A percentile compares a stretch with the other conserved stretches of the same genome.
Evolutionary conservation across 306 rosid species (phyloP).

Genomic region (Crotalaria pallida): DNA sequence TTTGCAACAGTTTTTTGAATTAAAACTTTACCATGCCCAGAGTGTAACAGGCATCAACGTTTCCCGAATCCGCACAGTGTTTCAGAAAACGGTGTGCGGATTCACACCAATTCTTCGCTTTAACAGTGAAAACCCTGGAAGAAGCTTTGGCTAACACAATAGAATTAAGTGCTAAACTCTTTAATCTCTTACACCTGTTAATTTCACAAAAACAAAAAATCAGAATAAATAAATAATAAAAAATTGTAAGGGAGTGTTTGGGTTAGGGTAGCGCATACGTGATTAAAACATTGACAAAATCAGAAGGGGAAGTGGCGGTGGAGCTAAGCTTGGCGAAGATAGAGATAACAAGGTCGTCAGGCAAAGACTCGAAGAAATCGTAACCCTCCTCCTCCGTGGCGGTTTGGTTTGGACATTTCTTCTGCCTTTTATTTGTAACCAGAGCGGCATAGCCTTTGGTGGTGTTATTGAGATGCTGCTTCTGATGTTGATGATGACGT

Average conservation of each 20-base stretch:
- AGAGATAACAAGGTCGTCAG: slow-evolving; percentile 71
- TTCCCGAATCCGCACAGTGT: slow-evolving; percentile 81
- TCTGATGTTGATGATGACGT: neutral
- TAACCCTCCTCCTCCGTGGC: neutral
- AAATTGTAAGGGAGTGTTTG: neutral
- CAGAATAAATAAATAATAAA: neutral
- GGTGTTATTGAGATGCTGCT: neutral
- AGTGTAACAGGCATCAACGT: slow-evolving; percentile 78
- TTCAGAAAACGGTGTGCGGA: slow-evolving; percentile 75
- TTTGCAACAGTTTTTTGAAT: too few relatives aligned
- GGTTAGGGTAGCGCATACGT: slow-evolving; percentile 42
- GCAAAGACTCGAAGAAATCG: slow-evolving; percentile 67
- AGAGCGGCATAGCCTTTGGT: slow-evolving; percentile 2
- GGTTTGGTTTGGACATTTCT: slow-evolving; percentile 13
- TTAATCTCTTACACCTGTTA: slow-evolving; percentile 80
- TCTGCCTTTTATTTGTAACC: slow-evolving; percentile 40
- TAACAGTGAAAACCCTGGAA: slow-evolving; percentile 38
- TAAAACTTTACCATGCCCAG: slow-evolving; percentile 67
- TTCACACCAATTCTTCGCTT: slow-evolving; percentile 65
- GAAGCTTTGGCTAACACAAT: slow-evolving; percentile 64
- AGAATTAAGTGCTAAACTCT: slow-evolving; percentile 55
- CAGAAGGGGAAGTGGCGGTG: slow-evolving; percentile 54
- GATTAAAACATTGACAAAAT: slow-evolving; percentile 56
- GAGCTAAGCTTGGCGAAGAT: slow-evolving; percentile 70
- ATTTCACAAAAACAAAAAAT: slow-evolving; percentile 5